Evolutionary conservation across 306 rosid species (phyloP), one percentile per base, ranked within the genome.

Genomic region (Macrotyloma uniflorum): DNA sequence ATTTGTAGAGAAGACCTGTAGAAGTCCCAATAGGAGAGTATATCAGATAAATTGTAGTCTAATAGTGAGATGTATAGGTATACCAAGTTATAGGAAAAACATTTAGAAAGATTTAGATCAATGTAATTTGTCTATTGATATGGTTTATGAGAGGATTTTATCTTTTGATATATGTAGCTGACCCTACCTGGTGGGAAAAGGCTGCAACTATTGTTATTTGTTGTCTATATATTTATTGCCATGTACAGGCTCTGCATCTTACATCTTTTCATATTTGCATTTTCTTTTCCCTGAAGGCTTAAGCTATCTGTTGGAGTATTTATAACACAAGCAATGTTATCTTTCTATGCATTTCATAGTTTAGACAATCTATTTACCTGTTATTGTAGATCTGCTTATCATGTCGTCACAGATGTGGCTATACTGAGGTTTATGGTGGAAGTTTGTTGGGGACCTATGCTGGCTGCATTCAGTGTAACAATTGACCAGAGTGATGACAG

Each of bases 391-490:
- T 90, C 98, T 70, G 87, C 87, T 24, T 96, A 93, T 88, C 97
- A 92, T 83, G 87, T 90, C 75, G 95, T 95, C 78, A 89, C 97
- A 19, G 98, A 95, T 80, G 97, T 90, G 61, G 89, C 97, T 43
- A 96, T 96, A 85, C 87, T 96, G 86, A 96, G 99, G 86, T 96
- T 96, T 85, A 96, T 96, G 98, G 94, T 90, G 55, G 99, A 96
- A 87, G 99, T 88, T 46, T 96, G 97, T 87, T 96, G 99, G 99
- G 98, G 98, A 74, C 99, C 99, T 67, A 91, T 96, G 91, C 86
- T 96, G 88, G 99, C 99, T 59, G 98, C 99, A 35, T 89, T 93
- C 78, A 96, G 99, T 85, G 98, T 96, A 85, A 96, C 97, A 51
- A 93, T 96, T 61, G 99, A 93, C 86, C 99, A 96, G 88, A 96